Conservation (phyloP, 179 eudicot genomes). For the Silene vulgaris region DNA sequence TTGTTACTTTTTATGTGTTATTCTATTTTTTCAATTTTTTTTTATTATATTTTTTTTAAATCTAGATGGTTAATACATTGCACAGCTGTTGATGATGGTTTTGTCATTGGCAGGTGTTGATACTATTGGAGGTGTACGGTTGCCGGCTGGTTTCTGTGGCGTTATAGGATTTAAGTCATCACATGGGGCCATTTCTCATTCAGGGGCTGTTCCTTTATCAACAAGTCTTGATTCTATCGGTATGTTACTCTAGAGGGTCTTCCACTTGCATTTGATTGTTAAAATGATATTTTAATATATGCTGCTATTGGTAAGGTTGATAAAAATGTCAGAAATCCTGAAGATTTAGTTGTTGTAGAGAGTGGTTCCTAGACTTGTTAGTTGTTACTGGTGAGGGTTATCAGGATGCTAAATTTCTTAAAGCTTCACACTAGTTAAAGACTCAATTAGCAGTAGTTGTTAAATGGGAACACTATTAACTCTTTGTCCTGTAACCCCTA, state of each 20-base stretch:
- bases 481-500: not conserved
- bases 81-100: not conserved
- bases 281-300: not conserved
- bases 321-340: not conserved
- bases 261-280: constrained; percentile 1
- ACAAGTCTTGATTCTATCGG: constrained; percentile 82
- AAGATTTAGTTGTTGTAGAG: not conserved
- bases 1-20: not conserved
- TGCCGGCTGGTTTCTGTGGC: constrained; percentile 88
- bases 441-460: not conserved
- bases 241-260: constrained; percentile 30
- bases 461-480: not conserved
- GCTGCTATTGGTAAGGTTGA: constrained; percentile 1
- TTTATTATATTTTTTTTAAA: not conserved
- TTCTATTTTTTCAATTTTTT: not conserved
- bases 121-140: constrained; percentile 79
- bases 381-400: not conserved
- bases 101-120: constrained; percentile 60
- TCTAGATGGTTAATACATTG: not conserved
- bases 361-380: not conserved
- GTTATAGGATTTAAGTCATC: constrained; percentile 80
- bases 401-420: not conserved
- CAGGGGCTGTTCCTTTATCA: constrained; percentile 73
- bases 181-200: constrained; percentile 59
- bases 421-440: not conserved